Evolutionary conservation across 2,329 filamentous ascomycete species (phyloP).

Genomic region (Samsoniella hepiali): DNA sequence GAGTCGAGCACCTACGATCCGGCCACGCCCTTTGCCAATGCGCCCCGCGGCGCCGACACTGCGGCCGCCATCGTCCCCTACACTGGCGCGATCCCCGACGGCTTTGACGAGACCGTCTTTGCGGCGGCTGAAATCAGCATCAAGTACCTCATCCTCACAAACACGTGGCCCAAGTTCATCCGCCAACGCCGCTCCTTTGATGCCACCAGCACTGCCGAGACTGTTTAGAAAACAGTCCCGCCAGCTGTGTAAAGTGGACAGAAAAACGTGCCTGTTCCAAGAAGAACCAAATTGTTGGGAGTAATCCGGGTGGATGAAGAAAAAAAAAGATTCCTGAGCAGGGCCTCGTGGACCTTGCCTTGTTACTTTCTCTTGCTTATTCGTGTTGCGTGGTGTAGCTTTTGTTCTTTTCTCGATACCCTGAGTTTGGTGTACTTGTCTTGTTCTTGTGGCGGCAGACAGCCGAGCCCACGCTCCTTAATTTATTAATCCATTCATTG

Average conservation of each 20-base stretch:
- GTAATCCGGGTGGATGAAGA: not conserved
- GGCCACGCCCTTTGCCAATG: constrained; percentile 42
- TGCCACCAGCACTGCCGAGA: constrained; percentile 16
- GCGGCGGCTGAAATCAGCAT: constrained; percentile 58
- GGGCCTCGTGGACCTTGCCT: not conserved
- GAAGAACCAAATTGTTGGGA: not conserved
- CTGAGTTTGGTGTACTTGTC: constrained; percentile 10
- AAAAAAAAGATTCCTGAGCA: not conserved
- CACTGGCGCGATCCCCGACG: constrained; percentile 45
- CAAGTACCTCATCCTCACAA: constrained; percentile 66
- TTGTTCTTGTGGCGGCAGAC: not conserved
- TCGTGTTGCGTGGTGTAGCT: not conserved
- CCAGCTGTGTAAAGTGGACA: not conserved
- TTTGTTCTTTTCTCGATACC: constrained; percentile 9
- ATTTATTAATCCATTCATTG: not conserved
- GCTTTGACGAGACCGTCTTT: constrained; percentile 55
- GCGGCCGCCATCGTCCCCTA: constrained; percentile 29
- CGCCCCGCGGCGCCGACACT: constrained; percentile 24
- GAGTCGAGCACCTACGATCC: constrained; percentile 36
- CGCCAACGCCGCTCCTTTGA: constrained; percentile 36
- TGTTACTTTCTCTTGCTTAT: not conserved
- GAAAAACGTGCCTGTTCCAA: not conserved
- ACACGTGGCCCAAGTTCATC: constrained; percentile 65
- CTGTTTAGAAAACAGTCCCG: constrained; percentile 5
- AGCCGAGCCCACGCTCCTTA: not conserved